Conservation (phyloP, 345 rosid genomes). For the Geranium rotundifolium region DNA sequence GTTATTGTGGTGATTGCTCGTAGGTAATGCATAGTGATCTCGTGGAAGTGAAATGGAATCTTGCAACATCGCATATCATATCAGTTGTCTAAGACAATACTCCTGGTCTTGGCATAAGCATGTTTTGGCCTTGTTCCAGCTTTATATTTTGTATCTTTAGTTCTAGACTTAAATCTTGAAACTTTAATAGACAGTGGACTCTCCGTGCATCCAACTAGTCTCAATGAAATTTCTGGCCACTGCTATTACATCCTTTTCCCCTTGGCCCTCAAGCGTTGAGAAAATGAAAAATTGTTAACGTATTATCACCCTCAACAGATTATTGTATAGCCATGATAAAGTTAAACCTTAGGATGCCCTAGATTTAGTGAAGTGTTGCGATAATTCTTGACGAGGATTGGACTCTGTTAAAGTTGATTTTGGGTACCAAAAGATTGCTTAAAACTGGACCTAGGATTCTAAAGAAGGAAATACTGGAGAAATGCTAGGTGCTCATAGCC, state of each 20-base stretch:
- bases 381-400: too few relatives aligned
- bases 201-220: neutral
- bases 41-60: neutral
- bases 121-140: neutral
- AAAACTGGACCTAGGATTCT: too few relatives aligned
- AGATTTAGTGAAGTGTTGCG: too few relatives aligned
- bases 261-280: neutral
- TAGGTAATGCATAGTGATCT: neutral
- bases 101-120: neutral
- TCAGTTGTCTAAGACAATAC: neutral
- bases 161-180: neutral
- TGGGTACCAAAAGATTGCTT: too few relatives aligned
- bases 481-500: too few relatives aligned
- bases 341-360: too few relatives aligned
- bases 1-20: too few relatives aligned
- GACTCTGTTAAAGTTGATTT: too few relatives aligned
- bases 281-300: neutral
- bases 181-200: neutral
- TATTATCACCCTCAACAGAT: too few relatives aligned
- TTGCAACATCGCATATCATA: neutral
- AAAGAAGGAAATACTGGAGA: too few relatives aligned
- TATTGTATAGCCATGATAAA: too few relatives aligned
- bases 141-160: neutral
- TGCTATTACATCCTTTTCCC: neutral
- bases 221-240: neutral